These are phyloP conservation scores for Fusarium odoratissimum DNA, from an alignment of 2,329 filamentous ascomycete genomes.

Conservation along the genomic window DNA sequence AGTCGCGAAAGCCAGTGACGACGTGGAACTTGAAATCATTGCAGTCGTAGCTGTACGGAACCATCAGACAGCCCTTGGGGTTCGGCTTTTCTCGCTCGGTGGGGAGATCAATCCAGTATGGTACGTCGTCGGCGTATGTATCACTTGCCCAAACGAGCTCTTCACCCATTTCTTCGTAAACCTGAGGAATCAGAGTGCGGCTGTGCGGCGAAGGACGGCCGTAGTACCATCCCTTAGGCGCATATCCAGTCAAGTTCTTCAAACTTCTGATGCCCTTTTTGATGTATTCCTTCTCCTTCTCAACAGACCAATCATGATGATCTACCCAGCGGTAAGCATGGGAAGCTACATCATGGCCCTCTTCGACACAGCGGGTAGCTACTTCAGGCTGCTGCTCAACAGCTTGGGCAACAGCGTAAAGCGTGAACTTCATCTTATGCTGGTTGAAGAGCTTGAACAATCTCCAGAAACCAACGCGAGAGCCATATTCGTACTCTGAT, in stretches of 20 bases:
- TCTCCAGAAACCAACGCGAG: constrained; percentile 8
- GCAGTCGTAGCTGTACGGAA: constrained; percentile 15
- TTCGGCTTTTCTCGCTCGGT: neutral
- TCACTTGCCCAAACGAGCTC: neutral
- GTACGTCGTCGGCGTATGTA: constrained; percentile 10
- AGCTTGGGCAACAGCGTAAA: constrained; percentile 1
- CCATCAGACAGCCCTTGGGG: neutral
- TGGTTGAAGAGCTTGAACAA: constrained; percentile 2
- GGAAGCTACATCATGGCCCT: constrained; percentile 11
- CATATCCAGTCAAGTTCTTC: constrained; percentile 4
- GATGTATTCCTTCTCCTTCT: neutral
- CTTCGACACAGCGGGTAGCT: neutral
- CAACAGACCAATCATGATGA: constrained; percentile 5
- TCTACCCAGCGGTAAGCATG: constrained; percentile 13
- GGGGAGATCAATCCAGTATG: constrained; percentile 8
- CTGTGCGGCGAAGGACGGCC: constrained; percentile 1
- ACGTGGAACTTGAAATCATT: constrained; percentile 14
- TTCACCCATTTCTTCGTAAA: constrained; percentile 8
- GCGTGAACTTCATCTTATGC: constrained; percentile 1
- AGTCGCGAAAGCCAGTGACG: neutral
- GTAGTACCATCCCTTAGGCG: constrained; percentile 1
- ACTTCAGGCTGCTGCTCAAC: constrained; percentile 11
- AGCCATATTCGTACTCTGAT: constrained; percentile 21
- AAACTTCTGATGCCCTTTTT: neutral
- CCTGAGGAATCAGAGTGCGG: neutral